These are phyloP conservation scores for Pyrenochaeta sp. DNA, from an alignment of 2,329 filamentous ascomycete genomes.

Conservation along the genomic window DNA sequence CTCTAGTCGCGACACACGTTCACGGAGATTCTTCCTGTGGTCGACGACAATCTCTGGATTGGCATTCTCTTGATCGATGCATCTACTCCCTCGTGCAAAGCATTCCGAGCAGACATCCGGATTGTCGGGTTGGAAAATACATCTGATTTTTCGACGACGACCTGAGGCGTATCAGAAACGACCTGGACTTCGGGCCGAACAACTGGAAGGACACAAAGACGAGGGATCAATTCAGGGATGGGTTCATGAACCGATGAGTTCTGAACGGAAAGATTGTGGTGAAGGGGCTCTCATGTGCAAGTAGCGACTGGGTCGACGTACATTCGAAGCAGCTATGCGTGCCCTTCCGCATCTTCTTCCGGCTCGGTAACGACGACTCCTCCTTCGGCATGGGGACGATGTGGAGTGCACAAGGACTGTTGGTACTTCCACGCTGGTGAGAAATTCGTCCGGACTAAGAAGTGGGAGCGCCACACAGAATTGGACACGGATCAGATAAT, in stretches of 20 bases:
- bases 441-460: conserved; percentile 30
- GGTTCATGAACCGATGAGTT: conserved; percentile 5
- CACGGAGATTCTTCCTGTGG: conserved; percentile 53
- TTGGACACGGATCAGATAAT: conserved; percentile 4
- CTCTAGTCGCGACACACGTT: conserved; percentile 52
- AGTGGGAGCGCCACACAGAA: conserved; percentile 11
- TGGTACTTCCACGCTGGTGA: conserved; percentile 14
- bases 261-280: conserved; percentile 7
- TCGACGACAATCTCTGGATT: conserved; percentile 50
- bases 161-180: conserved; percentile 45
- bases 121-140: conserved; percentile 52
- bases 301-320: conserved; percentile 35
- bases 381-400: conserved; percentile 46
- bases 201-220: conserved; percentile 4
- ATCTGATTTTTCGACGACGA: conserved; percentile 59
- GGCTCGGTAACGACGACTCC: conserved; percentile 38
- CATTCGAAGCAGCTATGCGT: conserved; percentile 56
- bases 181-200: background rate
- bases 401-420: conserved; percentile 11
- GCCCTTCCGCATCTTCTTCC: conserved; percentile 55
- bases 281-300: conserved; percentile 6
- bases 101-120: conserved; percentile 55
- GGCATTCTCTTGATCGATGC: conserved; percentile 55
- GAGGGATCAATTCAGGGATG: background rate
- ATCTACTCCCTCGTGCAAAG: conserved; percentile 53